Evolutionary conservation across 2,329 filamentous ascomycete species (phyloP).

Genomic region (Fusarium zealandicum): DNA sequence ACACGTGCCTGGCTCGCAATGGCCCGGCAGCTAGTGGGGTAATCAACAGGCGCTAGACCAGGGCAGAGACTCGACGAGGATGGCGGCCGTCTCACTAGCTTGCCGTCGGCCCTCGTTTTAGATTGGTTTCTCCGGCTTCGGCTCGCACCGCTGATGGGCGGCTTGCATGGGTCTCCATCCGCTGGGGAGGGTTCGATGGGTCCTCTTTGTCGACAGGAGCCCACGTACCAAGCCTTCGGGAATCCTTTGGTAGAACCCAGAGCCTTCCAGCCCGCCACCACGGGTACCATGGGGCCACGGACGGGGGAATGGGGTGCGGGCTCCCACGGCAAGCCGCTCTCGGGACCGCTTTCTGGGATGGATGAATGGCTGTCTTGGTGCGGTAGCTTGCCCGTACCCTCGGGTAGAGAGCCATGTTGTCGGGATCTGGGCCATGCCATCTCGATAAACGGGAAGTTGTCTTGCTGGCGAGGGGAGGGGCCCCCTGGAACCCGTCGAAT

Average conservation of each 20-base stretch:
- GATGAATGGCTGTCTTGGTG: conserved; percentile 9
- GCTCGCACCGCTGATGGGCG: conserved; percentile 48
- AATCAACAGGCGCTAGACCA: conserved; percentile 33
- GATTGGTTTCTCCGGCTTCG: conserved; percentile 47
- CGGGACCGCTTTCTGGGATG: conserved; percentile 5
- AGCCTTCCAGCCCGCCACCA: conserved; percentile 28
- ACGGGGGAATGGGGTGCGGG: conserved; percentile 15
- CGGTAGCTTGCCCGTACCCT: conserved; percentile 15
- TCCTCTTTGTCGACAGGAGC: conserved; percentile 37
- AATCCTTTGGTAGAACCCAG: conserved; percentile 31
- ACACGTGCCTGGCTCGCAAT: conserved; percentile 44
- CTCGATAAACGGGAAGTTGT: conserved; percentile 4
- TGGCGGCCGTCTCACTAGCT: conserved; percentile 33
- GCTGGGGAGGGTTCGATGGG: conserved; percentile 32
- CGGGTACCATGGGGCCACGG: conserved; percentile 23
- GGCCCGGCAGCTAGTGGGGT: conserved; percentile 32
- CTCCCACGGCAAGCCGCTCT: conserved; percentile 9
- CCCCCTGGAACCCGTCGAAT: conserved; percentile 27
- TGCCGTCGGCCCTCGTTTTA: conserved; percentile 43
- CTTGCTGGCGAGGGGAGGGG: conserved; percentile 4
- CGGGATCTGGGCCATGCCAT: conserved; percentile 24
- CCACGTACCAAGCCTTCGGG: conserved; percentile 43
- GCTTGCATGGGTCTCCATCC: conserved; percentile 42
- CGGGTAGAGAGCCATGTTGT: conserved; percentile 29
- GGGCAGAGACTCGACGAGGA: conserved; percentile 23